Conservation (phyloP, 1,284 basidiomycete species). For the Moesziomyces antarcticus region DNA sequence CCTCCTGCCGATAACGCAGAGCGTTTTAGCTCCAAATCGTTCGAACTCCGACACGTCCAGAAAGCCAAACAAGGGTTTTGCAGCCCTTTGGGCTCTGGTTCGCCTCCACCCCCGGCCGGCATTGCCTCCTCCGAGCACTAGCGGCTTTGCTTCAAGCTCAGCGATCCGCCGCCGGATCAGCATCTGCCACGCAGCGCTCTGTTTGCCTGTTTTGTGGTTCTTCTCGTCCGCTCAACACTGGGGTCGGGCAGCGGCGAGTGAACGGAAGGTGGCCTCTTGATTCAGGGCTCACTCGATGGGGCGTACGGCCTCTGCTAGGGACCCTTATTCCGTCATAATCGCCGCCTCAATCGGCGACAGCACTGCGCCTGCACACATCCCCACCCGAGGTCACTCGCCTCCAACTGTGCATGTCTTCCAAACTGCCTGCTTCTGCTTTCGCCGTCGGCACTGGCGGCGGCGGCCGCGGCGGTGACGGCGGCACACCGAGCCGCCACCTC, state of each 20-base stretch:
- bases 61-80: neutral
- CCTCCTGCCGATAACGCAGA: constrained; percentile 1
- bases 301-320: too few species aligned
- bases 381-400: neutral
- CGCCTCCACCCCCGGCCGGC: constrained; percentile 16
- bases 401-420: neutral
- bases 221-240: neutral
- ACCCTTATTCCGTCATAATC: too few species aligned
- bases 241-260: neutral
- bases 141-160: constrained; percentile 11
- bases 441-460: neutral
- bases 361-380: neutral
- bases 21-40: constrained; percentile 5
- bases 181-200: neutral
- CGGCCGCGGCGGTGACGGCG: constrained; percentile 23
- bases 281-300: neutral
- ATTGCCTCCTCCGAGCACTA: constrained; percentile 20
- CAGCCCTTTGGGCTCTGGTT: neutral
- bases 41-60: constrained; percentile 30
- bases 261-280: too few species aligned
- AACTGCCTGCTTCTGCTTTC: too few species aligned
- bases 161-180: constrained; percentile 5
- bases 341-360: neutral
- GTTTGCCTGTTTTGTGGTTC: neutral
- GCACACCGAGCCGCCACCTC: constrained; percentile 7